Base-by-base conservation (phyloP, 805 yeast species). In the Candida vaughaniae region DNA sequence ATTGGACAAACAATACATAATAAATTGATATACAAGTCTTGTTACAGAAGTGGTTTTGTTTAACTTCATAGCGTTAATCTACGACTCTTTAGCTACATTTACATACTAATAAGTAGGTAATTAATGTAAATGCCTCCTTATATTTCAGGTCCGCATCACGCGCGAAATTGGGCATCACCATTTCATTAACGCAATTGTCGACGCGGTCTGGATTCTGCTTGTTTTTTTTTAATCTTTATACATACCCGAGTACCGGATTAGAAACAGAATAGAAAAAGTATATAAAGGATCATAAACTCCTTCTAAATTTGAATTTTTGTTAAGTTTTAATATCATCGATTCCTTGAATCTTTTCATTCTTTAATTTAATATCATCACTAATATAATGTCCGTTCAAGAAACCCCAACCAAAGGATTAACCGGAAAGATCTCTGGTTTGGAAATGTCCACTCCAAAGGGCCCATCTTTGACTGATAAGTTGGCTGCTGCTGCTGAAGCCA, bases 381-480 rank as follows among this genome's bases (percentile, higher is more conserved):
- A n/a, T n/a, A n/a, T n/a, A n/a, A 73, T 73, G 77, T 69, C 82
- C 29, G 57, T 65, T 33, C 74, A 79, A 64, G 80, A 80, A 73
- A 85, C 95, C 14, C 74, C 74, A 38, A 68, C 74, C 42, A 60
- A 58, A 53, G 74, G 73, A 27, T 66, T 68, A 54, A 67, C 73
- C 31, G 71, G 71, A 22, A 59, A 66, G 49, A 67, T 68, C 46
- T 66, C 69, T 27, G 35, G 51, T 39, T 66, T 68, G 41, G 72
- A 65, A 41, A 55, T 68, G 58, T 35, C 62, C 28, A 45, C 39
- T 39, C 38, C 48, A 41, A 46, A 48, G 26, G 71, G 72, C 22
- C 45, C 55, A 25, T 60, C 73, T 9, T 52, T 68, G 44, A 65
- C 72, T 29, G 73, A 66, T 39, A 60, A 60, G 43, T 61, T 68